These are phyloP conservation scores for Pyrenophora teres DNA, from an alignment of 2,329 filamentous ascomycete genomes.

Conservation along the genomic window DNA sequence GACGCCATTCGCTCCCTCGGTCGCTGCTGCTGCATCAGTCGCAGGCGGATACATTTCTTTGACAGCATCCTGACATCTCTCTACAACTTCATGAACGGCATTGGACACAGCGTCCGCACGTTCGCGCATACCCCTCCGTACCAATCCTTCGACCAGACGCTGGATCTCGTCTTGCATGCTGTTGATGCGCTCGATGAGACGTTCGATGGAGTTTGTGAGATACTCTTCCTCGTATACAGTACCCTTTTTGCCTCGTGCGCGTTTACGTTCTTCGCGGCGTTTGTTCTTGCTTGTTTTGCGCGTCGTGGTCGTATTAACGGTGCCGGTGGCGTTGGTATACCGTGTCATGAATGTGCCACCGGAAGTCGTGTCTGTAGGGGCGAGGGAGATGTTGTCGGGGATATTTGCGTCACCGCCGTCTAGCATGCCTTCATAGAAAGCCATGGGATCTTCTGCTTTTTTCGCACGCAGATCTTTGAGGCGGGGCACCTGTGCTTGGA, in stretches of 20 bases:
- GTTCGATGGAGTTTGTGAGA: slow-evolving; percentile 81
- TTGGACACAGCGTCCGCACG: slow-evolving; percentile 77
- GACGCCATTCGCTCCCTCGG: slow-evolving; percentile 2
- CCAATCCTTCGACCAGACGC: slow-evolving; percentile 74
- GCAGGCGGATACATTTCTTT: slow-evolving; percentile 55
- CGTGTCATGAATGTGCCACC: slow-evolving; percentile 86
- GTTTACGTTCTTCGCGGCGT: slow-evolving; percentile 89
- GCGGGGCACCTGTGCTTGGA: slow-evolving; percentile 82
- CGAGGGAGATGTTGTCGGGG: slow-evolving; percentile 90
- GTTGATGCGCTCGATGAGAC: slow-evolving; percentile 83
- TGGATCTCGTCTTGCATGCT: slow-evolving; percentile 72
- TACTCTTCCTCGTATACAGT: slow-evolving; percentile 99
- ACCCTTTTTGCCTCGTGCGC: slow-evolving; percentile 91
- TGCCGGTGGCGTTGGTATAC: slow-evolving; percentile 80
- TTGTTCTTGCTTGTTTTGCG: slow-evolving; percentile 87
- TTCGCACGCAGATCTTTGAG: slow-evolving; percentile 80
- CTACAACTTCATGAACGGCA: slow-evolving; percentile 74
- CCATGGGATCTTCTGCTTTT: slow-evolving; percentile 81
- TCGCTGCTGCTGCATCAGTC: not conserved
- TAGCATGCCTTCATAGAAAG: slow-evolving; percentile 76
- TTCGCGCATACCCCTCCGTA: slow-evolving; percentile 84
- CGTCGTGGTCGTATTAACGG: slow-evolving; percentile 72
- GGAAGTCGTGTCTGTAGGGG: slow-evolving; percentile 80
- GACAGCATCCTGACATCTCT: slow-evolving; percentile 68
- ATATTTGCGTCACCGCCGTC: slow-evolving; percentile 62